These are phyloP conservation scores for Berberis thunbergii DNA, from an alignment of 164 flowering plant species.

Conservation along the genomic window DNA sequence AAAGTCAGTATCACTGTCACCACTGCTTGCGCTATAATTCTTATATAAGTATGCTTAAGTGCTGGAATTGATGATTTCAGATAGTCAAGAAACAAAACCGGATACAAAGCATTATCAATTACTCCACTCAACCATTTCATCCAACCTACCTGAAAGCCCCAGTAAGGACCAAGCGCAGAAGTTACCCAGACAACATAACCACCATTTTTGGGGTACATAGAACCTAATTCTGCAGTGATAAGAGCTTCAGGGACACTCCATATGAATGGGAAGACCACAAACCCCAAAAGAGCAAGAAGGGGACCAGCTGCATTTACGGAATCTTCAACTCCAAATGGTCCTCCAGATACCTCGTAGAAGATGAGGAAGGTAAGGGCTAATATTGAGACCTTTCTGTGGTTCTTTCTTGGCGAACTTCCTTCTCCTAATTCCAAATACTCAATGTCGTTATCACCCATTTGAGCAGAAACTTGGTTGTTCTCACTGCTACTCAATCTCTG, in stretches of 20 bases:
- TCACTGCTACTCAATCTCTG: conserved; percentile 34
- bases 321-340: conserved; percentile 57
- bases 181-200: conserved; percentile 64
- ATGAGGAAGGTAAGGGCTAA: conserved; percentile 52
- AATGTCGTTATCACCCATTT: conserved; percentile 30
- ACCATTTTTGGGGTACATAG: conserved; percentile 61
- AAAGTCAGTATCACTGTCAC: conserved; percentile 37
- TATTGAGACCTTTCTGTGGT: conserved; percentile 33
- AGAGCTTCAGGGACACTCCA: conserved; percentile 62
- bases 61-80: conserved; percentile 33
- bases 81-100: conserved; percentile 51
- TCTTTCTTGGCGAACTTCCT: conserved; percentile 18
- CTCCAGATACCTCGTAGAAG: conserved; percentile 59
- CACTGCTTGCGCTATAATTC: conserved; percentile 22
- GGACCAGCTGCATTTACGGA: conserved; percentile 53
- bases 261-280: conserved; percentile 44
- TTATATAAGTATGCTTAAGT: conserved; percentile 30
- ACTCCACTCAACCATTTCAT: conserved; percentile 71
- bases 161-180: conserved; percentile 44
- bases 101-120: conserved; percentile 58
- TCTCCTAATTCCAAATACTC: conserved; percentile 27
- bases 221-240: conserved; percentile 55
- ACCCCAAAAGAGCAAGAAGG: conserved; percentile 45
- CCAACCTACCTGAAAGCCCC: conserved; percentile 66
- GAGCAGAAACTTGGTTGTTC: conserved; percentile 18